Evolutionary conservation across 2,329 filamentous ascomycete genomes (phyloP).

Genomic region (Emericellopsis cladophorae): DNA sequence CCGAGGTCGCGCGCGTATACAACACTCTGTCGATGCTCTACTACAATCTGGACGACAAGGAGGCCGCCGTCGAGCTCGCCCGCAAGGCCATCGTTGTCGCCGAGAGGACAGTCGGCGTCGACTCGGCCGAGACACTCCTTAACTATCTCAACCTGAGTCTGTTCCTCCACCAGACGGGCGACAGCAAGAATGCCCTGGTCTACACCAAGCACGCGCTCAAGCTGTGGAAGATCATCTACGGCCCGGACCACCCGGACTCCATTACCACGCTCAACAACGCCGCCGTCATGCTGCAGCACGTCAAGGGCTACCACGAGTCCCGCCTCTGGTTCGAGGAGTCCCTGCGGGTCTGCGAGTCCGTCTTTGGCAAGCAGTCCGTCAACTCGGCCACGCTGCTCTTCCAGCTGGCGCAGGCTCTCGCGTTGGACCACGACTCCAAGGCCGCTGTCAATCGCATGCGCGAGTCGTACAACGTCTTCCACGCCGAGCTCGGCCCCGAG

Average conservation of each 20-base stretch:
- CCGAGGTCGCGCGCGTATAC: conserved; percentile 91
- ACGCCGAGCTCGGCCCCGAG: conserved; percentile 69
- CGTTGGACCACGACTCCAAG: conserved; percentile 91
- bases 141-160: conserved; percentile 93
- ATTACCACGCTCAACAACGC: conserved; percentile 99
- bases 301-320: conserved; percentile 91
- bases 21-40: conserved; percentile 92
- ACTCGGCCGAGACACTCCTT: conserved; percentile 85
- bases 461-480: conserved; percentile 94
- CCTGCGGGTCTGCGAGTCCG: conserved; percentile 73
- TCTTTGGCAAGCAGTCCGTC: conserved; percentile 81
- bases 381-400: conserved; percentile 92
- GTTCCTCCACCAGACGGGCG: conserved; percentile 84
- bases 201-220: conserved; percentile 90
- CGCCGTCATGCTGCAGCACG: conserved; percentile 92
- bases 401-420: conserved; percentile 90
- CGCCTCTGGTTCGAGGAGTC: conserved; percentile 95
- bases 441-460: conserved; percentile 86
- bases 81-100: conserved; percentile 94
- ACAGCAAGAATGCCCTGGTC: conserved; percentile 74
- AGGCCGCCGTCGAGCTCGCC: conserved; percentile 85
- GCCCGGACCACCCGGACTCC: conserved; percentile 83
- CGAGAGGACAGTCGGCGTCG: conserved; percentile 85
- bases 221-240: conserved; percentile 96
- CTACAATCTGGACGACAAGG: conserved; percentile 96